Base-by-base conservation (phyloP, 177 flowering plant species). In the Vitis hybrid region DNA sequence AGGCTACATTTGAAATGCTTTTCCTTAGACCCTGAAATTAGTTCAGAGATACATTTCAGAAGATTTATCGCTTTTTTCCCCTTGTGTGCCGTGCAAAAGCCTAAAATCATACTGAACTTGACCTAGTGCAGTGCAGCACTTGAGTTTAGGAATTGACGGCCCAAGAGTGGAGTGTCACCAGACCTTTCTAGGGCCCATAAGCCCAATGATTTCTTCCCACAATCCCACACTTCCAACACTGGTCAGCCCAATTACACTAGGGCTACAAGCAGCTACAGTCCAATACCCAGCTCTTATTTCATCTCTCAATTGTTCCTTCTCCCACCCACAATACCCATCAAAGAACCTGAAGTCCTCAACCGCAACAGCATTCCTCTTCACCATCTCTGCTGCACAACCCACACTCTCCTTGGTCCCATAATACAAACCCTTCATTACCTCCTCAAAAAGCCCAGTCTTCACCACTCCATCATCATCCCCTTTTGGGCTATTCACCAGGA, bases 261-360 rank as follows among this genome's bases (percentile, higher is more conserved):
- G 90, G 71, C 99, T 92, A 62, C 97, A 91, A 60, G 99, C 99
- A 1, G 88, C 98, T 6, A 93, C 88, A 9, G 86, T 86, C 97
- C 98, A 95, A 74, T 89, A 91, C 10, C 98, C 97, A 67, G 92
- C 89, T 68, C 77, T 76, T 1, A 95, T 89, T 77, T 95, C 99
- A 26, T 86, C 97, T 60, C 68, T 89, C 75, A 93, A 62, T 60
- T 88, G 93, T 34, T 79, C 83, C 48, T 72, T 88, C 54, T 89
- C 97, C 97, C 98, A 95, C 51, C 92, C 97, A 81, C 97, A 93
- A 70, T 85, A 95, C 68, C 99, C 99, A 87, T 93, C 97, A 75
- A 88, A 95, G 76, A 95, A 95, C 82, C 91, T 90, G 34, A 93
- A 88, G 26, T 93, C 91, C 39, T 68, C 91, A 8, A 77, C 62